Conservation (phyloP, 768 basidiomycete genomes). For the Leccinum aurantiacum region DNA sequence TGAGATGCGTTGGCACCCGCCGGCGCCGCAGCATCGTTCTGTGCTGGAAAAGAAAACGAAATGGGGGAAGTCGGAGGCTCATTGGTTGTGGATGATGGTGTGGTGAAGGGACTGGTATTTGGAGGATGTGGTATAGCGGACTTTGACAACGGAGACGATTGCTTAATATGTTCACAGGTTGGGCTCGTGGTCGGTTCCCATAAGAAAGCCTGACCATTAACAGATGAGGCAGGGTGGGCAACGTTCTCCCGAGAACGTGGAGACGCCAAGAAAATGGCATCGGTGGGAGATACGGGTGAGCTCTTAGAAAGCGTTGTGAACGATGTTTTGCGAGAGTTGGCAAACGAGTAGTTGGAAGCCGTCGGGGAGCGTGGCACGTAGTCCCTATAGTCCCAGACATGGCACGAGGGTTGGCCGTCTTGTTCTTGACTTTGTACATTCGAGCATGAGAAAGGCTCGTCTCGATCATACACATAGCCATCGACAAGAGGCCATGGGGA, state of each 20-base stretch:
- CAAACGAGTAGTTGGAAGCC: slow-evolving; percentile 27
- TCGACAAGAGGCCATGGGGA: slow-evolving; percentile 22
- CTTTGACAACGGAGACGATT: slow-evolving; percentile 2
- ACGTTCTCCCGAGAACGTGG: slow-evolving; percentile 25
- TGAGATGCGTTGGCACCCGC: background rate
- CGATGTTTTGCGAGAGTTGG: slow-evolving; percentile 25
- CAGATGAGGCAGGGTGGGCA: slow-evolving; percentile 24
- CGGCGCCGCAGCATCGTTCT: background rate
- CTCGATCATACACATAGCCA: slow-evolving; percentile 5
- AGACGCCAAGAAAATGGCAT: slow-evolving; percentile 15
- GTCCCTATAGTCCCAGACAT: slow-evolving; percentile 24
- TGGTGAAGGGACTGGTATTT: background rate
- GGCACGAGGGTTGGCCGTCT: slow-evolving; percentile 13
- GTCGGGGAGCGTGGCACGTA: slow-evolving; percentile 29
- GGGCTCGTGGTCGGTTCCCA: background rate
- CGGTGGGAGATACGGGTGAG: slow-evolving; percentile 23
- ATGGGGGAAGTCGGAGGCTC: slow-evolving; percentile 9
- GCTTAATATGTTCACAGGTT: background rate
- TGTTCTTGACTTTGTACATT: slow-evolving; percentile 6
- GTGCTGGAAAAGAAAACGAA: background rate
- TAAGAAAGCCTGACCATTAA: slow-evolving; percentile 7
- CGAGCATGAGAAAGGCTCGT: slow-evolving; percentile 8
- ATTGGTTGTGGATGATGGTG: background rate
- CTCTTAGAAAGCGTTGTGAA: slow-evolving; percentile 24
- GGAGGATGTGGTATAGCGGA: slow-evolving; percentile 8